These are phyloP conservation scores for Penicillium sp. DNA, from an alignment of 2,329 filamentous ascomycete species.

Conservation along the genomic window DNA sequence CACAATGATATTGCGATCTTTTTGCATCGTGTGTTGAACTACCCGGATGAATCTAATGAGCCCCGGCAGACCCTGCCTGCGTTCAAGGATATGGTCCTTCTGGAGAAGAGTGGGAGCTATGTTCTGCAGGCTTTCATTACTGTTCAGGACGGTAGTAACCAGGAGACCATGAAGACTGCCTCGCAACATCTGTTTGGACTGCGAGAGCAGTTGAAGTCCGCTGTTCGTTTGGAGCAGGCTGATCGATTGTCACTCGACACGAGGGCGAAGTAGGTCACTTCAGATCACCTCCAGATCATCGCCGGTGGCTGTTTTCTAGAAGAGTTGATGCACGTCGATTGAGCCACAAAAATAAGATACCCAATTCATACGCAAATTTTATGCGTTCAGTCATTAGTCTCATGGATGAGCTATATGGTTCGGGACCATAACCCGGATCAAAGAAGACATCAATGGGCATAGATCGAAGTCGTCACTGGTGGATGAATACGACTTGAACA, in stretches of 20 bases:
- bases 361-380: not conserved
- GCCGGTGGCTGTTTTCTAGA: not conserved
- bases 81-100: constrained; percentile 48
- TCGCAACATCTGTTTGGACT: constrained; percentile 57
- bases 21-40: constrained; percentile 56
- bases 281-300: not conserved
- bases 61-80: constrained; percentile 44
- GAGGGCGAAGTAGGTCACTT: constrained; percentile 52
- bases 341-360: not conserved
- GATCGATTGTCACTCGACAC: constrained; percentile 63
- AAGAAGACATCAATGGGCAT: too few species aligned
- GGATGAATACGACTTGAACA: too few species aligned
- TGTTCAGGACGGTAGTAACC: constrained; percentile 57
- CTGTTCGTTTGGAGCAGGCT: constrained; percentile 58
- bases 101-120: constrained; percentile 60
- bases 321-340: not conserved
- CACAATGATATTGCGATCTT: constrained; percentile 59
- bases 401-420: too few species aligned
- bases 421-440: too few species aligned
- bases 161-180: constrained; percentile 55
- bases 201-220: constrained; percentile 56
- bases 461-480: too few species aligned
- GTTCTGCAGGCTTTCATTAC: constrained; percentile 60
- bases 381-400: too few species aligned
- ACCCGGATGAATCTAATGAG: constrained; percentile 37